Base-by-base conservation (phyloP, 805 yeast species). In the Candida sakaeoensis region DNA sequence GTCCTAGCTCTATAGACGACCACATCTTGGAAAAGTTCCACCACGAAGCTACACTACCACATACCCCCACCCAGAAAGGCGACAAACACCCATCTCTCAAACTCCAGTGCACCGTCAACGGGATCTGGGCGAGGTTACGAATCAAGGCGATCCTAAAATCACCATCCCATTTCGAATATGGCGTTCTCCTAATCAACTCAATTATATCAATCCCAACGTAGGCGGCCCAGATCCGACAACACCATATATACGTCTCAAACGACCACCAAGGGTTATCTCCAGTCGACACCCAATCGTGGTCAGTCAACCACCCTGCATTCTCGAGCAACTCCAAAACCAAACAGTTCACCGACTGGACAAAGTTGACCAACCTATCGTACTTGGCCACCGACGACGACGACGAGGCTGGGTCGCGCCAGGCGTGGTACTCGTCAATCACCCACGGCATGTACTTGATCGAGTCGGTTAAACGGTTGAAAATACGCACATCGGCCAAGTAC, bases 31-130 rank as follows among this genome's bases (percentile, higher is more conserved):
- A 57, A 41, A 68, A 68, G 5, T 58, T 63, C 57, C 62, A 66
- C 67, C 67, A 68, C 6, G 72, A 66, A 13, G 73, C 73, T 9
- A 72, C 68, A 32, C 60, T 49, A 10, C 73, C 73, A 46, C 68
- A 68, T n/a, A 68, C 44, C 1, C 73, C 74, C 7, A 68, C 74
- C 74, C 74, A 68, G 54, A 68, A 68, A 15, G 74, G 73, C 21
- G 61, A 46, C 47, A 68, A 62, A 45, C 73, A 68, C 3, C 73
- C 74, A 4, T 65, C 68, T 44, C 63, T 58, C 40, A 68, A 56
- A 4, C 70, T 61, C 74, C 74, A 68, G 48, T 68, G 73, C 15
- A 65, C 47, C 17, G 67, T 73, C 47, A 68, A 58, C 1, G 74
- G 74, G 21, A 68, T 36, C 47, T 68, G 73, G 28, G 67, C 51